Evolutionary conservation across 2,329 filamentous ascomycete species (phyloP), one percentile per base, ranked within the genome.

Genomic region (Aspergillus tamarii): DNA sequence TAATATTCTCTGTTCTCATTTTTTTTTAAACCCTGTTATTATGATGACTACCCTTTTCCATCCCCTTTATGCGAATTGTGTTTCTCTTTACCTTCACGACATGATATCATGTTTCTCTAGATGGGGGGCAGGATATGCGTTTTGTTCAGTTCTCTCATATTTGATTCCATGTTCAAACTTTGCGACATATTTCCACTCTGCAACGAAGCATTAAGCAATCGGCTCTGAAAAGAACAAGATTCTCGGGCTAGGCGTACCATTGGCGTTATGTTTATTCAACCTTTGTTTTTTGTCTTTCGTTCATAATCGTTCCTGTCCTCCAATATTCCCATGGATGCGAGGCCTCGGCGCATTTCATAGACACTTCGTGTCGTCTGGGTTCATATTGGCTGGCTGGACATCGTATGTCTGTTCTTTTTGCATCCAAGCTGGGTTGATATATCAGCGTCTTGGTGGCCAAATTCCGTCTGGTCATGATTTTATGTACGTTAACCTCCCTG

Each of bases 401-500:
- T 70, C 73, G 65, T 72, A 69, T 67, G 60, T 69, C 64, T 66
- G 59, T 72, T 68, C 69, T 70, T 73, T 71, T 73, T 75, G 74
- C 77, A 77, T 75, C 73, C 72, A 73, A 72, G 74, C 73, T 74
- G 72, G 73, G 66, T 78, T 75, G 66, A 71, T 72, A 71, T 73
- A 70, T 70, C 73, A 75, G 68, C 73, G 71, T 73, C 72, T 73
- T 76, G 72, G 72, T 68, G 72, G 71, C 72, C 69, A 65, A 65
- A 61, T 70, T 73, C 72, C 72, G 68, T 74, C 70, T 73, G 67
- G 69, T 74, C 68, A 76, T 78, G 76, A 73, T 73, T 77, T 73
- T 76, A 81, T 83, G 81, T 83, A 83, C 77, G 81, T 83, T 83
- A 83, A 82, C 78, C 77, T 81, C 80, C 80, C 79, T 80, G 74